Evolutionary conservation across 305 asterid species (phyloP), one percentile per base, ranked within the genome.

Genomic region (Stenogyne calaminthoides): DNA sequence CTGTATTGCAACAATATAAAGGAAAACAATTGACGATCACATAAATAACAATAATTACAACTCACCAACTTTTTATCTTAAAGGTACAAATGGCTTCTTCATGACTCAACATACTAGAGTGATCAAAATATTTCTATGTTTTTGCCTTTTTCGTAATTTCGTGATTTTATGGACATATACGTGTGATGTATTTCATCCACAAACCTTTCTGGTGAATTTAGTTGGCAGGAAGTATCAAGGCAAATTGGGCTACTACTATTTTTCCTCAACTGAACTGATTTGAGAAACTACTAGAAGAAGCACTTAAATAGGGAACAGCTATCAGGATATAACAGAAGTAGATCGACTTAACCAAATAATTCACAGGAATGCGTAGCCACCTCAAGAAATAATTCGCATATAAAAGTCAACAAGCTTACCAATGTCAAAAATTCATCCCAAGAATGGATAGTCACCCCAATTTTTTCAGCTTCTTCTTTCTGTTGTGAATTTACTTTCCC

Each of bases 341-440:
- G 56, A 49, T 49, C 29, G 6, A 59, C 59, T 25, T 60, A 44
- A 60, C 15, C 64, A 60, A 44, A 64, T 58, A 18, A 44, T 19
- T 42, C n/a, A 73, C 22, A 5, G 54, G 54, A 58, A 57, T 56
- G 72, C 59, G 59, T 56, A 62, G 20, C 69, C 8, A 67, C 73
- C 44, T 11, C 63, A 18, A 49, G 70, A 76, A 42, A 36, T 39
- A 61, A 73, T 47, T 34, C 60, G 57, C 18, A 70, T 42, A 64
- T 39, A 34, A 68, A 47, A 55, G 56, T 59, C 39, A 52, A 56
- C 65, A 25, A 71, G 64, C 91, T 77, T 83, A 89, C 96, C 89
- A 87, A 37, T 76, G 83, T 80, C 76, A 87, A 76, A 75, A 88
- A 88, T 10, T 87, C 89, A 72, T 80, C 85, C 95, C 95, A 88